These are phyloP conservation scores for Marvania coccoides DNA, from an alignment of 139 green algal genomes.

Conservation along the genomic window DNA sequence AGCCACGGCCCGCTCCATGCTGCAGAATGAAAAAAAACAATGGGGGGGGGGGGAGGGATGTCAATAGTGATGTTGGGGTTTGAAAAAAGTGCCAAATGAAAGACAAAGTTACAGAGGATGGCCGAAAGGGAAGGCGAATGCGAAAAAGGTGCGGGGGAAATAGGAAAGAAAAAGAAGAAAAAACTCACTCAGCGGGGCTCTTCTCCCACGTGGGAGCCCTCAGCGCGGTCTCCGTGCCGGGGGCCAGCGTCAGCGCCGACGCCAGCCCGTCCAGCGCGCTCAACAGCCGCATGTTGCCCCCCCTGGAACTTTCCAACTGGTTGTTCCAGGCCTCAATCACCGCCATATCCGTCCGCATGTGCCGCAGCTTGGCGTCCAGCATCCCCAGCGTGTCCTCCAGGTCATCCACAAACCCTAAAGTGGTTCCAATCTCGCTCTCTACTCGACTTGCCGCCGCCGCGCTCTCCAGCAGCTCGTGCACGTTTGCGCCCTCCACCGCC, in stretches of 20 bases:
- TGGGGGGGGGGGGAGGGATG: too few relatives aligned
- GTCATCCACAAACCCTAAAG: slow-evolving; percentile 36
- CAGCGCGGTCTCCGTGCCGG: slow-evolving; percentile 20
- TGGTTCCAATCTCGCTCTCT: slow-evolving; percentile 15
- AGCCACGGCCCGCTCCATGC: slow-evolving; percentile 2
- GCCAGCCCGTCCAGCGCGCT: slow-evolving; percentile 32
- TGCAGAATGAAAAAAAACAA: neutral
- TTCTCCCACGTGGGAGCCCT: neutral
- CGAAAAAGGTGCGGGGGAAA: too few relatives aligned
- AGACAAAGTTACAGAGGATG: too few relatives aligned
- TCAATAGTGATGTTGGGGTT: too few relatives aligned
- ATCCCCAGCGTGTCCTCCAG: slow-evolving; percentile 40
- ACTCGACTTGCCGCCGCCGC: slow-evolving; percentile 11
- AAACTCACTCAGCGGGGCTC: too few relatives aligned
- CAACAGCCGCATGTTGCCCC: slow-evolving; percentile 39
- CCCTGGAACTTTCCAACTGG: slow-evolving; percentile 36
- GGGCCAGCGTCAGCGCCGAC: slow-evolving; percentile 17
- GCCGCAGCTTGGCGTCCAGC: slow-evolving; percentile 38
- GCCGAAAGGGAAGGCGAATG: too few relatives aligned
- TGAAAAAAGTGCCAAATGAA: too few relatives aligned
- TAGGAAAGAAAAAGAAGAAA: too few relatives aligned
- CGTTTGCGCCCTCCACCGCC: slow-evolving; percentile 40
- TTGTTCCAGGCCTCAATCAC: slow-evolving; percentile 51
- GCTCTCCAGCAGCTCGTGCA: slow-evolving; percentile 45
- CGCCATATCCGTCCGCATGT: slow-evolving; percentile 36